Base-by-base conservation (phyloP, 2,329 filamentous ascomycete species). In the Fulvia fulva region DNA sequence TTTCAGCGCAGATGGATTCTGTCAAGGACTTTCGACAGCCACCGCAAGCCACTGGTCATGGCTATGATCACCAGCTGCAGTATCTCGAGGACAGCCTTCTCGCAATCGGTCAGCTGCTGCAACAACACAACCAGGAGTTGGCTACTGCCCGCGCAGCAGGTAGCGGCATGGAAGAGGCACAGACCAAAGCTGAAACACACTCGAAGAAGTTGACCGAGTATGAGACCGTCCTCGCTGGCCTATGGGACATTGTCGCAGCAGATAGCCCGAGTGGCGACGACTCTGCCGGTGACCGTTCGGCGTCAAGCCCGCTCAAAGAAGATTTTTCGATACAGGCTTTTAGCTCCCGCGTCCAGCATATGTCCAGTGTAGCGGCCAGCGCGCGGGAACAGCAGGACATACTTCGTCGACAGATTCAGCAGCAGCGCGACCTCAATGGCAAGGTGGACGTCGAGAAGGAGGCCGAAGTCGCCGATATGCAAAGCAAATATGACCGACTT, bases 381-480 rank as follows among this genome's bases (percentile, higher is more conserved):
- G 78, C 97, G 34, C 87, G 90, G 61, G 90, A 96, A 67, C 92
- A 97, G 71, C 95, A 96, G 71, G 85, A 86, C 51, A 92, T 96
- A 22, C 81, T 97, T 8, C 88, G 93, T 68, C 86, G 91, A 45
- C 92, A 97, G 73, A 93, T 97, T 68, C 93, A 96, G 76, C 92
- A 97, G 72, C 93, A 97, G 75, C 88, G 92, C 58, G 91, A 96
- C 70, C 82, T 97, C 57, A 96, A 96, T 75, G 91, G 82, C 77
- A 92, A 92, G 70, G 91, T 90, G 1, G 91, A 96, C 65, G 80
- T 78, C 14, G 74, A 82, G 64, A 78, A 81, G 56, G 69, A 72
- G 32, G 62, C 56, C n/a, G 64, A 71, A 49, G 53, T 72, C 3
- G 59, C 62, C 8, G 70, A 73, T 26, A 52, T 71, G 12, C 67